Percentiles rank a stretch among this genome's conserved stretches.
These are phyloP conservation scores for Fraxinus floribunda DNA, from an alignment of 305 asterid genomes.

Conservation along the genomic window DNA sequence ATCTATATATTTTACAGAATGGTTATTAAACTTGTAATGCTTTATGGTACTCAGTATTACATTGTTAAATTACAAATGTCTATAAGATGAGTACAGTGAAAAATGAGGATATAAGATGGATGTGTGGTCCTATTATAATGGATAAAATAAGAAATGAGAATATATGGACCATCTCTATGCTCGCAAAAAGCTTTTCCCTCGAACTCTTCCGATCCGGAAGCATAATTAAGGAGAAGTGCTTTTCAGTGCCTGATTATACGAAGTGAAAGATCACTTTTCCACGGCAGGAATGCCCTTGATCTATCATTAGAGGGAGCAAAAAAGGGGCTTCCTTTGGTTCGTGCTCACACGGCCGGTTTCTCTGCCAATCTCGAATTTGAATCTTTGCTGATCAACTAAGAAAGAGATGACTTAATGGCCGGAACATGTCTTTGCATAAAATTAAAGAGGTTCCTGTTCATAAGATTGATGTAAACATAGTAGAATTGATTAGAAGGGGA, in stretches of 20 bases:
- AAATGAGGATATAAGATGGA: neutral
- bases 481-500: neutral
- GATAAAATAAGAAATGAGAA: neutral
- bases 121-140: neutral
- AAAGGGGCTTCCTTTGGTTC: no score
- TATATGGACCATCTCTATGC: neutral
- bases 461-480: neutral
- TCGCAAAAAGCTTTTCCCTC: no score
- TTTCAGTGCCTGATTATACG: no score
- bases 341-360: no score
- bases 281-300: no score
- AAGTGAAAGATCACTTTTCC: no score
- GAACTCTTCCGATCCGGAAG: no score
- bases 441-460: neutral
- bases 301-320: no score
- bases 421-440: neutral
- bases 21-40: neutral
- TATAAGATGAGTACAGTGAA: neutral
- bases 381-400: neutral
- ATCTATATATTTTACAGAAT: neutral
- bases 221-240: no score
- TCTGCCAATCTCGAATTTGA: no score
- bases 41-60: neutral
- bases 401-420: neutral
- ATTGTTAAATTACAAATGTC: neutral